phyloP scores from a whole-genome alignment of 768 basidiomycete species.

The Lactarius trivialis region DNA sequence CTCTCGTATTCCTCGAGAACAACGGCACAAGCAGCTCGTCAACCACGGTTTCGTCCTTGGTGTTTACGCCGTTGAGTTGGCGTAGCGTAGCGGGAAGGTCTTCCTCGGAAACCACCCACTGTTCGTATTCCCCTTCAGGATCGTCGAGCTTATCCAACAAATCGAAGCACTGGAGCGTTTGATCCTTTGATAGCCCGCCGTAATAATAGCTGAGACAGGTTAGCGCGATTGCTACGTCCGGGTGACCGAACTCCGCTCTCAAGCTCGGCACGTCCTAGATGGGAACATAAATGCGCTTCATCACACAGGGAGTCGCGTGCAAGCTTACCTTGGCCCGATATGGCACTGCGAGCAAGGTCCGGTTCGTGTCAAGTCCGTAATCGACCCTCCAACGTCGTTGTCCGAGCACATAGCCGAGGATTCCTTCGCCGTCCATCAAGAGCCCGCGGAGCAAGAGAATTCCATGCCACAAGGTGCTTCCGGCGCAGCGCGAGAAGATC shows the following conservation, averaged over 20 bases:
- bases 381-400: slow-evolving; percentile 46
- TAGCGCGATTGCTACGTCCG: slow-evolving; percentile 40
- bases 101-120: slow-evolving; percentile 30
- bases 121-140: slow-evolving; percentile 36
- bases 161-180: slow-evolving; percentile 35
- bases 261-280: slow-evolving; percentile 38
- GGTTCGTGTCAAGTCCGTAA: slow-evolving; percentile 39
- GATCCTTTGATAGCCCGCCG: slow-evolving; percentile 35
- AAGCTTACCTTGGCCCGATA: slow-evolving; percentile 37
- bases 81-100: slow-evolving; percentile 30
- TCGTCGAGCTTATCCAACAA: slow-evolving; percentile 37
- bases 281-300: background rate
- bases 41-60: slow-evolving; percentile 34
- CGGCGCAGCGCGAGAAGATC: background rate
- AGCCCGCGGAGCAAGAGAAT: slow-evolving; percentile 43
- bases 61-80: slow-evolving; percentile 37
- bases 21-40: slow-evolving; percentile 28
- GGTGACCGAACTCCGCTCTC: slow-evolving; percentile 47
- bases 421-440: slow-evolving; percentile 31
- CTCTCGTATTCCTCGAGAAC: slow-evolving; percentile 34
- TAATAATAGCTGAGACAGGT: slow-evolving; percentile 48
- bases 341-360: slow-evolving; percentile 45
- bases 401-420: slow-evolving; percentile 35
- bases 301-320: background rate
- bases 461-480: slow-evolving; percentile 29